phyloP scores from a whole-genome alignment of 345 rosid species.

The Citrus cavaleriei region DNA sequence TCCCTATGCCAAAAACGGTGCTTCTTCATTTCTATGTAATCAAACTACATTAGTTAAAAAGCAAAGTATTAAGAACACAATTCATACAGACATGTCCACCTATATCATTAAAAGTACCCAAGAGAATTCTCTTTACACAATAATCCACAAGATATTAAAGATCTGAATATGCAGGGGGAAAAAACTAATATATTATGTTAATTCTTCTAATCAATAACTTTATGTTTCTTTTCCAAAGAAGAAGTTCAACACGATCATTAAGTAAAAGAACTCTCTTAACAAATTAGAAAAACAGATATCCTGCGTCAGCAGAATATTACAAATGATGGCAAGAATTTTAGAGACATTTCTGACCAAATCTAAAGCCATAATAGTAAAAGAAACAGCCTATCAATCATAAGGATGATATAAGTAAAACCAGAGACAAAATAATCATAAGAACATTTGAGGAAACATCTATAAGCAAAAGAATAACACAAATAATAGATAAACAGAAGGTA shows the following conservation, averaged over 20 bases:
- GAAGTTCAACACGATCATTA: not conserved
- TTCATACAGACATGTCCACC: not conserved
- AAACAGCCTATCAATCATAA: not conserved
- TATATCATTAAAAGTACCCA: not conserved
- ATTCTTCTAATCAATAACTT: not conserved
- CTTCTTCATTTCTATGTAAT: not conserved
- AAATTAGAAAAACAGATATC: not conserved
- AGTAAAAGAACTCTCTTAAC: not conserved
- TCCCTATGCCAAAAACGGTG: not conserved
- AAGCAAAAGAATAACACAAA: not conserved
- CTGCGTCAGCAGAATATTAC: not conserved
- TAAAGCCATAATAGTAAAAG: not conserved
- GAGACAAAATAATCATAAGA: constrained; percentile 3
- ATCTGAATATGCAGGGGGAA: not conserved
- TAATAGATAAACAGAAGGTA: constrained; percentile 12
- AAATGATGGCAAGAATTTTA: not conserved
- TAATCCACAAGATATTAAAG: not conserved
- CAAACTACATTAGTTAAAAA: not conserved
- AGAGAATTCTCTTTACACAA: not conserved
- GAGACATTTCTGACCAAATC: not conserved
- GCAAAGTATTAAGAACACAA: not conserved
- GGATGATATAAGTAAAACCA: not conserved
- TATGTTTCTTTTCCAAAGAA: not conserved
- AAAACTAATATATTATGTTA: not conserved
- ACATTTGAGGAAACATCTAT: not conserved